phyloP scores from a whole-genome alignment of 2,329 filamentous ascomycete species.

The Cladosporium austrohemisphaericum region DNA sequence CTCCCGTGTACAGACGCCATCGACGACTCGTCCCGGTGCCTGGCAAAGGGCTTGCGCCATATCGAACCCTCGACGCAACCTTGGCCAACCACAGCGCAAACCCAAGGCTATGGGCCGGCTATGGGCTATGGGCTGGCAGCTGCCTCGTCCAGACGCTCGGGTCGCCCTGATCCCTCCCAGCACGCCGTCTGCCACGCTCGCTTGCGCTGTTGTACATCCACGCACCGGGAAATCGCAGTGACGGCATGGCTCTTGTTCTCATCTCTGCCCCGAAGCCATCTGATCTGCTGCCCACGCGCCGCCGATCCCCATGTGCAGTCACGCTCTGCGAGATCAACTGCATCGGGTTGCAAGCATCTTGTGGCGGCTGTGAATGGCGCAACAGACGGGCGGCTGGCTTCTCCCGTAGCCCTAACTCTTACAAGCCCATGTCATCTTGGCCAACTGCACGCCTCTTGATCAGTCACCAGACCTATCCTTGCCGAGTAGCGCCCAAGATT shows the following conservation, averaged over 20 bases:
- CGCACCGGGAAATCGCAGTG: slow-evolving; percentile 5
- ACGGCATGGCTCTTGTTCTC: no score
- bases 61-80: no score
- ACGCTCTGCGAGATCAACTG: slow-evolving; percentile 3
- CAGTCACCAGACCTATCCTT: background rate
- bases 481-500: background rate
- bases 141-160: slow-evolving; percentile 9
- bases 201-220: slow-evolving; percentile 1
- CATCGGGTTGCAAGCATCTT: background rate
- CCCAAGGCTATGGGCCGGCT: background rate
- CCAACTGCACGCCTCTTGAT: slow-evolving; percentile 2
- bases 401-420: slow-evolving; percentile 10
- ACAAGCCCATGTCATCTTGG: background rate
- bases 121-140: slow-evolving; percentile 2
- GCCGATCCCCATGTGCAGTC: slow-evolving; percentile 13
- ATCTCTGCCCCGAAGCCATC: no score
- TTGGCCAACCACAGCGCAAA: no score
- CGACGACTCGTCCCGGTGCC: background rate
- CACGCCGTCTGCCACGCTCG: slow-evolving; percentile 11
- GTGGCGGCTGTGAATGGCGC: background rate
- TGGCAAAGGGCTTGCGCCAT: slow-evolving; percentile 3
- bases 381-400: background rate
- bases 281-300: slow-evolving; percentile 9
- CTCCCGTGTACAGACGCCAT: no score
- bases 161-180: background rate